Evolutionary conservation across 495 filamentous ascomycete genomes (phyloP).

Genomic region (Penicillium diatomitis): DNA sequence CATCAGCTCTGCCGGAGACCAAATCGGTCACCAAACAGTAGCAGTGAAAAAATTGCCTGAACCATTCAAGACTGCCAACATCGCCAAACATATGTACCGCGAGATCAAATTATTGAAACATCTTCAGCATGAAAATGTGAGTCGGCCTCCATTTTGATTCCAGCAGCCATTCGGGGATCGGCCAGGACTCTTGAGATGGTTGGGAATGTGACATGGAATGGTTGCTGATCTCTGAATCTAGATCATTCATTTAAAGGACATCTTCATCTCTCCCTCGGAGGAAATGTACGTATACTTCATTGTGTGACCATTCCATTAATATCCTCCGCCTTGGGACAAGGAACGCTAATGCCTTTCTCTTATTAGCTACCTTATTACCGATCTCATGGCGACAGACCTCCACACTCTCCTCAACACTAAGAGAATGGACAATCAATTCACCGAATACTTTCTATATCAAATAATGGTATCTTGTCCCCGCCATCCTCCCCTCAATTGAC

Average conservation of each 20-base stretch:
- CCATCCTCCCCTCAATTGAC: not conserved
- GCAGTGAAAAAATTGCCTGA: slow-evolving; percentile 99
- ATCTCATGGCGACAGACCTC: slow-evolving; percentile 91
- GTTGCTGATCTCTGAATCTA: slow-evolving; percentile 20
- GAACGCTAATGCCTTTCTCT: slow-evolving; percentile 17
- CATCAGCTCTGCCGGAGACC: slow-evolving; percentile 81
- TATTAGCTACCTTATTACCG: slow-evolving; percentile 87
- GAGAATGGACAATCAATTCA: slow-evolving; percentile 95
- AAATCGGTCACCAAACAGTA: slow-evolving; percentile 82
- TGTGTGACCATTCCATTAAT: not conserved
- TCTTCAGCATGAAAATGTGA: slow-evolving; percentile 89
- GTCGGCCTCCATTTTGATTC: slow-evolving; percentile 2
- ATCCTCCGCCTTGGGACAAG: not conserved
- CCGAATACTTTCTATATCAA: slow-evolving; percentile 98
- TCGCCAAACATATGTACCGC: slow-evolving; percentile 92
- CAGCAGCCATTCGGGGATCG: no score
- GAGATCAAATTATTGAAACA: slow-evolving; percentile 96
- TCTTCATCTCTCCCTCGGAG: slow-evolving; percentile 97
- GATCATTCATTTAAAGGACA: slow-evolving; percentile 96
- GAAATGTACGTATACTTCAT: slow-evolving; percentile 64
- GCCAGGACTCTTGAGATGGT: no score
- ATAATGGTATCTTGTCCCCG: slow-evolving; percentile 56
- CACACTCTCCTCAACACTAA: slow-evolving; percentile 87
- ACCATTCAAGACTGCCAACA: slow-evolving; percentile 90
- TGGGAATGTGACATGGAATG: no score